Conservation (phyloP, 2,329 filamentous ascomycete genomes). For the Mycosphaerella sp. region DNA sequence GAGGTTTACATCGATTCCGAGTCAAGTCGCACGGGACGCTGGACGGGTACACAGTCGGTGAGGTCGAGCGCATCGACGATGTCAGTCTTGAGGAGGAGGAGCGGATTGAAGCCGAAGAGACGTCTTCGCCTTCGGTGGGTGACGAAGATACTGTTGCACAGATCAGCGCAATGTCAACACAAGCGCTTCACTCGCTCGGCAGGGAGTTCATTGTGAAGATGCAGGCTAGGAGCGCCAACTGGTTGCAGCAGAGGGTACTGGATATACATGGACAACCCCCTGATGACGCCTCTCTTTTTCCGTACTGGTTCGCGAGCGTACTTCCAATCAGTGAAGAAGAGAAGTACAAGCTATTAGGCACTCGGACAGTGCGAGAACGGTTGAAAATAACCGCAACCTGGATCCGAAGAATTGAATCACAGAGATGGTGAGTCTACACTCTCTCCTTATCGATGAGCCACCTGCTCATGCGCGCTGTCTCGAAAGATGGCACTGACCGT, state of each 20-base stretch:
- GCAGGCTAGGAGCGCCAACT: conserved; percentile 61
- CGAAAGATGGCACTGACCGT: conserved; percentile 5
- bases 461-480: not conserved
- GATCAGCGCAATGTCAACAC: conserved; percentile 60
- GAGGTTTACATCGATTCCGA: conserved; percentile 69
- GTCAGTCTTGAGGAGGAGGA: conserved; percentile 78
- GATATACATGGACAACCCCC: conserved; percentile 72
- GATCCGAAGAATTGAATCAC: conserved; percentile 65
- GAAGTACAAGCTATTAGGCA: conserved; percentile 69
- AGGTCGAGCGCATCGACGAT: conserved; percentile 71
- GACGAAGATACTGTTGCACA: conserved; percentile 31
- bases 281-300: conserved; percentile 67
- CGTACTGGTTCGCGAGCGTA: conserved; percentile 85
- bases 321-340: conserved; percentile 70
- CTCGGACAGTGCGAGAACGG: conserved; percentile 69
- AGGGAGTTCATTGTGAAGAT: conserved; percentile 63
- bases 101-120: conserved; percentile 64
- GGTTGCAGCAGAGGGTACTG: conserved; percentile 67
- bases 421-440: conserved; percentile 57
- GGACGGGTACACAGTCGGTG: conserved; percentile 74
- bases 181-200: conserved; percentile 59
- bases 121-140: conserved; percentile 30
- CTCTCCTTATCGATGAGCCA: not conserved
- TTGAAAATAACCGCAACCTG: conserved; percentile 76
- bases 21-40: conserved; percentile 57